Percentiles rank a stretch among this genome's conserved stretches.
Evolutionary conservation across 176 grass and related monocot genomes (phyloP).

Genomic region (Leersia perrieri): DNA sequence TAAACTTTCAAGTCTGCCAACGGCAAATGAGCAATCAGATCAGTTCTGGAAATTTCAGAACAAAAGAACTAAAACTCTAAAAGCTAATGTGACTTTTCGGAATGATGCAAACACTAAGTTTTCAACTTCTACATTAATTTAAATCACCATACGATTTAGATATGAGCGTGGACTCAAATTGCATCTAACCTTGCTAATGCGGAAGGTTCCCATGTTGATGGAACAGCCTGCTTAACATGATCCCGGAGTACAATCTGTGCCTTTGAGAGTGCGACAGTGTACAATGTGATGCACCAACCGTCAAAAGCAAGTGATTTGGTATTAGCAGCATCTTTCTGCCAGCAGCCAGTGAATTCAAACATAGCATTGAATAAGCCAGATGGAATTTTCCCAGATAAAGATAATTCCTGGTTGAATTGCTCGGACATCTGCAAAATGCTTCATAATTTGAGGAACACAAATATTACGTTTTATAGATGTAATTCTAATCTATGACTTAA

Average conservation of each 20-base stretch:
- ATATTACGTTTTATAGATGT: neutral
- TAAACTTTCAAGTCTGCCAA: neutral
- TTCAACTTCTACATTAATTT: neutral
- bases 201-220: slow-evolving; percentile 89
- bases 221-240: slow-evolving; percentile 87
- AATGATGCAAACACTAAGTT: neutral
- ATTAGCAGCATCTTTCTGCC: slow-evolving; percentile 94
- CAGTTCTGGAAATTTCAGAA: neutral
- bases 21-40: neutral
- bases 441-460: slow-evolving; percentile 19
- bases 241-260: slow-evolving; percentile 62
- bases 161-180: neutral
- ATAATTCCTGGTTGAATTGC: slow-evolving; percentile 97
- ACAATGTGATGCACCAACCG: slow-evolving; percentile 81
- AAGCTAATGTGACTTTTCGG: neutral
- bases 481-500: neutral
- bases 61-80: neutral
- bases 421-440: slow-evolving; percentile 89
- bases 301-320: slow-evolving; percentile 95
- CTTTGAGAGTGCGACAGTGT: slow-evolving; percentile 83
- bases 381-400: slow-evolving; percentile 90
- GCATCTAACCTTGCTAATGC: slow-evolving; percentile 78
- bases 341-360: slow-evolving; percentile 82
- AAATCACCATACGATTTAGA: neutral
- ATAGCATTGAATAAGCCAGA: slow-evolving; percentile 81